Base-by-base conservation (phyloP, 2,329 filamentous ascomycete species). In the Pseudopithomyces maydicus region DNA sequence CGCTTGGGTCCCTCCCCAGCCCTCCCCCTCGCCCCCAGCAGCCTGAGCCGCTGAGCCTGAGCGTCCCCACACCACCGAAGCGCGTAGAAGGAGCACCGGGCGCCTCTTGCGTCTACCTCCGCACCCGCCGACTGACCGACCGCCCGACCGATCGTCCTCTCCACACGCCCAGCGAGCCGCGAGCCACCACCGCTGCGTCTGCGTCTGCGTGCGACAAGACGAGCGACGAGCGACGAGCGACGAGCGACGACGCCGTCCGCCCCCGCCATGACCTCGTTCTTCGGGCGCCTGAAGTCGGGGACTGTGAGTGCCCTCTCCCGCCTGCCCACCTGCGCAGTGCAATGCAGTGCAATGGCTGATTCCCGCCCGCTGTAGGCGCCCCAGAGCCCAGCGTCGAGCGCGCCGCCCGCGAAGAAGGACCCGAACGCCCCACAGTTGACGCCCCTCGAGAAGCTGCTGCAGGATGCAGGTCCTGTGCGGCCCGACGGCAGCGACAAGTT, bases 401-500 rank as follows among this genome's bases (percentile, higher is more conserved):
- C 76, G 60, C 72, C 78, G 42, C 79, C 84, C 36, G 71, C 80
- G 55, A 88, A 87, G 78, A 87, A 86, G 70, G 85, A 88, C 65
- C 78, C 80, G 57, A 81, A 84, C 72, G 80, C 81, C 64, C 82
- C 81, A 33, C 79, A 81, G 63, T 79, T 82, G 53, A 87, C 85
- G 44, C 83, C 85, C 41, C 74, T 89, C 33, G 85, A 89, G 77
- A 87, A 92, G 81, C 90, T 96, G 83, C 83, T 99, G 32, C 89
- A 91, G 77, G 90, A 92, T 75, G 88, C 91, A 57, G 93, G 92
- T 3, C 88, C 93, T 2, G 80, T 96, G 65, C 88, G 92, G 70
- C 82, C 85, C 65, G 93, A 98, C 78, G 95, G 95, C 52, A 97
- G 91, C 74, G 95, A 98, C 80, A 96, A 97, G 80, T 99, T 97